These are phyloP conservation scores for Moesziomyces globuligerus DNA, from an alignment of 1,284 basidiomycete genomes.

Conservation along the genomic window DNA sequence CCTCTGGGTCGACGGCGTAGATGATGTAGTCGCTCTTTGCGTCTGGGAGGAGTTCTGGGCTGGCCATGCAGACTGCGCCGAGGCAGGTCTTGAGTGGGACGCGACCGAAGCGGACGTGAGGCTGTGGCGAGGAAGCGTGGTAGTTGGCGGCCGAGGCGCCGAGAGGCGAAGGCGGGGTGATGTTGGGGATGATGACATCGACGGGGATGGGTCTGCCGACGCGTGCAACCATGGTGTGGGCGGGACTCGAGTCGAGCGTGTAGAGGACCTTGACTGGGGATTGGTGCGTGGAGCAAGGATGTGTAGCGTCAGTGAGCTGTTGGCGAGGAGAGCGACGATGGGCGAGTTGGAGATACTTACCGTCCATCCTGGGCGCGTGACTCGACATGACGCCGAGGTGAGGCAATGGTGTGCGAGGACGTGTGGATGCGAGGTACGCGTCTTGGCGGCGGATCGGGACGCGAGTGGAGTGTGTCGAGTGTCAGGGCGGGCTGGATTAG, in stretches of 20 bases:
- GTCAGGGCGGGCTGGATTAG: no score
- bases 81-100: conserved; percentile 63
- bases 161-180: conserved; percentile 32
- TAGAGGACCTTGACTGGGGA: conserved; percentile 65
- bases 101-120: conserved; percentile 52
- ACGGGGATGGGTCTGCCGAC: conserved; percentile 47
- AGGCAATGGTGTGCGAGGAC: no score
- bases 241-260: conserved; percentile 60
- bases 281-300: no score
- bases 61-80: conserved; percentile 63
- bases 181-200: conserved; percentile 51
- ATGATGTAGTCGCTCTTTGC: conserved; percentile 61
- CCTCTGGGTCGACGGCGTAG: conserved; percentile 65
- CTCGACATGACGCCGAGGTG: conserved; percentile 40
- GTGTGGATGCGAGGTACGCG: neutral
- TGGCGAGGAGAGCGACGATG: neutral
- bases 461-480: no score
- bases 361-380: conserved; percentile 54
- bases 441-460: neutral
- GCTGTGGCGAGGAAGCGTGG: conserved; percentile 17
- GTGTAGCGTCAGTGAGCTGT: neutral
- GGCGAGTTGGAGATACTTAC: conserved; percentile 5
- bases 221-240: conserved; percentile 62
- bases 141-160: conserved; percentile 22
- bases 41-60: conserved; percentile 63